Conservation (phyloP, 1,284 basidiomycete genomes). For the Fomitopsis betulina region DNA sequence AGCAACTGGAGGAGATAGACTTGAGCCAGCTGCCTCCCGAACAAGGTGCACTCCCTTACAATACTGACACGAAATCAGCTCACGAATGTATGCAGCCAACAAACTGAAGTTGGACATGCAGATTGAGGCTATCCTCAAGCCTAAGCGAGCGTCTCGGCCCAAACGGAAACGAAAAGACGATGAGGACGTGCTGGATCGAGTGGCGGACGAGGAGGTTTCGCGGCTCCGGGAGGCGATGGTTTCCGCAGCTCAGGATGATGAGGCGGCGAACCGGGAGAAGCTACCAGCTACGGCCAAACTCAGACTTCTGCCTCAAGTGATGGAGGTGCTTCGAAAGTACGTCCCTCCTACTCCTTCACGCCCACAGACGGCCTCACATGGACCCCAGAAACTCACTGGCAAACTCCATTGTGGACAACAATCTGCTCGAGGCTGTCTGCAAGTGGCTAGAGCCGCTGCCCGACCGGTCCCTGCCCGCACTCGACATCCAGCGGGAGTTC, state of each 20-base stretch:
- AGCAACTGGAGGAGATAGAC: conserved; percentile 46
- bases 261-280: conserved; percentile 76
- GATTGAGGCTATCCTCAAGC: conserved; percentile 84
- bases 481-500: conserved; percentile 94
- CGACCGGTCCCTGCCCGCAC: conserved; percentile 87
- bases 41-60: conserved; percentile 46
- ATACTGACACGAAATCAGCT: not conserved
- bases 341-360: conserved; percentile 25
- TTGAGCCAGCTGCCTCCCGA: conserved; percentile 64
- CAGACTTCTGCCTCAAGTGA: conserved; percentile 80
- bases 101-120: conserved; percentile 64
- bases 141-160: conserved; percentile 60
- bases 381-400: conserved; percentile 40
- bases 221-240: conserved; percentile 85
- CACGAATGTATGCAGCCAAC: conserved; percentile 37
- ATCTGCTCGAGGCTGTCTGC: conserved; percentile 86
- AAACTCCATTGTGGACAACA: conserved; percentile 94
- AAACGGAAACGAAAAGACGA: conserved; percentile 72
- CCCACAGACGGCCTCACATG: not conserved
- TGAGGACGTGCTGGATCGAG: conserved; percentile 77
- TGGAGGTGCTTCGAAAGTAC: conserved; percentile 93
- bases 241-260: conserved; percentile 82
- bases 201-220: conserved; percentile 90
- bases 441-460: conserved; percentile 95
- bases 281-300: conserved; percentile 88